Base-by-base conservation (phyloP, 192 early-diverging fungal species). In the Helicostylum pulchrum region DNA sequence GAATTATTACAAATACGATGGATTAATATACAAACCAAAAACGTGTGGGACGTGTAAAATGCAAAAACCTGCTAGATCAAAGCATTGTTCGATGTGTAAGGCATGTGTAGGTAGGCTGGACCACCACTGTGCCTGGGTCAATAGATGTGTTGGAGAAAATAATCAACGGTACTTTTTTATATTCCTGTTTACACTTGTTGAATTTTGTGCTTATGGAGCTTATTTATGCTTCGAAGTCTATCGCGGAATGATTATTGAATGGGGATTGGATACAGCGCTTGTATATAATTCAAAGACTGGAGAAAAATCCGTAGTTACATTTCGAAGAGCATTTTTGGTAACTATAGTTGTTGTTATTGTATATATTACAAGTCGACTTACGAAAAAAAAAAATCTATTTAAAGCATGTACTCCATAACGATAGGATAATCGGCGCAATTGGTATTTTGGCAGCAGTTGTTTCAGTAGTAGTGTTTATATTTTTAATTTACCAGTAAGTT, bases 41-140 rank as follows among this genome's bases (percentile, higher is more conserved):
- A 56, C 60, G n/a, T 83, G 82, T 56, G 65, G 55, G 12, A 83
- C 79, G n/a, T 83, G 82, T 54, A 59, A 71, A 26, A 67, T 81
- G 19, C 67, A 47, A 77, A 83, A 83, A 50, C 82, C 82, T 39
- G 82, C 82, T 32, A 63, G 82, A 5, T 83, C 82, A 8, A 83
- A 83, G 39, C 82, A 83, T 57, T 83, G 82, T 51, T 81, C 82
- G 10, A 49, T 81, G 59, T 83, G 82, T 55, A 77, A 83, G 17
- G 72, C 71, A 34, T 83, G 82, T 65, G 66, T 83, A 11, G 73
- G 73, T 2, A 49, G 71, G 51, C 66, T 58, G 4, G 82, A 83
- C 48, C 82, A 83, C 14, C 82, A 83, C 30, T 84, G 83, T 76
- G 71, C 74, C 0, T 83, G 82, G 82, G 67, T 83, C 45, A 83